These are phyloP conservation scores for Exophiala oligosperma DNA, from an alignment of 2,329 filamentous ascomycete genomes.

Conservation along the genomic window DNA sequence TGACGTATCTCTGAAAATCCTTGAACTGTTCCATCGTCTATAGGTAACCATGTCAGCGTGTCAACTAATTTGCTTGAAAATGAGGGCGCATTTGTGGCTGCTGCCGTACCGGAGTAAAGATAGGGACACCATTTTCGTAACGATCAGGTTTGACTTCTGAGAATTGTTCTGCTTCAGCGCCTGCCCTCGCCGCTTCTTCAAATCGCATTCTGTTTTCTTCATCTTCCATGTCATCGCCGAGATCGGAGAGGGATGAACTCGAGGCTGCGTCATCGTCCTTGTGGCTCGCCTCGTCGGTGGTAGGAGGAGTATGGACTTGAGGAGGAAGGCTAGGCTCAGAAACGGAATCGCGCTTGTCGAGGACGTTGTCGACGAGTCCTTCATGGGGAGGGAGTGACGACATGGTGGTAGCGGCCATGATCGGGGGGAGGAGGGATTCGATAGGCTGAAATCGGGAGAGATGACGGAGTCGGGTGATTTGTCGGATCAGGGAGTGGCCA, in stretches of 20 bases:
- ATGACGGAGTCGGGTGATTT: conserved; percentile 9
- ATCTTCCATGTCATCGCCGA: conserved; percentile 28
- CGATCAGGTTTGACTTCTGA: conserved; percentile 81
- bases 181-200: conserved; percentile 30
- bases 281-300: conserved; percentile 33
- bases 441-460: conserved; percentile 8
- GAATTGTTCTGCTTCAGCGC: conserved; percentile 60
- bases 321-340: conserved; percentile 15
- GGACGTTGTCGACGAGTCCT: conserved; percentile 13
- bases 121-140: conserved; percentile 81
- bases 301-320: conserved; percentile 30
- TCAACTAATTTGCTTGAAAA: background rate
- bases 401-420: conserved; percentile 29
- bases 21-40: conserved; percentile 74
- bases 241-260: conserved; percentile 32
- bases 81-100: background rate
- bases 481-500: conserved; percentile 7
- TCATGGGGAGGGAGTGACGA: conserved; percentile 28
- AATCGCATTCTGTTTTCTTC: conserved; percentile 30
- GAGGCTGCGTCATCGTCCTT: conserved; percentile 45
- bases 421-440: conserved; percentile 12
- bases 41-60: conserved; percentile 8
- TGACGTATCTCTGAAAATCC: conserved; percentile 86
- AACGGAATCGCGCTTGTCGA: conserved; percentile 14
- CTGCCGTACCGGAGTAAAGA: conserved; percentile 76